A percentile compares a stretch with the other conserved stretches of the same genome.
These are phyloP conservation scores for Alliaria petiolata DNA, from an alignment of 345 rosid species.

Conservation along the genomic window DNA sequence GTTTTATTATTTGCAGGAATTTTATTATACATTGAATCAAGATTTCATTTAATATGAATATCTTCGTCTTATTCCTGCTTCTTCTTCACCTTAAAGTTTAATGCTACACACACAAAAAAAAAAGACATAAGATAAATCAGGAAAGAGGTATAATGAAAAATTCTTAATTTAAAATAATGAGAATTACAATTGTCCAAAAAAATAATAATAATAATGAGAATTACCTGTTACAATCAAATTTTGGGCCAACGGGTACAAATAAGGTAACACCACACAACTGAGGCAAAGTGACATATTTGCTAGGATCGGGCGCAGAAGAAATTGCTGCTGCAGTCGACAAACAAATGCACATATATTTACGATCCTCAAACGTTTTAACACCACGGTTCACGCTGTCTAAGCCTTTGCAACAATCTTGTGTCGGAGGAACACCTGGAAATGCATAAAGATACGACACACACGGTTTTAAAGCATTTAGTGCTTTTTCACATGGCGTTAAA, in stretches of 20 bases:
- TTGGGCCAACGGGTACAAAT: conserved; percentile 1
- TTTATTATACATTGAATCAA: neutral
- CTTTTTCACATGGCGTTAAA: neutral
- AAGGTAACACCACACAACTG: neutral
- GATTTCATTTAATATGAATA: neutral
- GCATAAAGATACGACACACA: neutral
- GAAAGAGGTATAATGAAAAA: neutral
- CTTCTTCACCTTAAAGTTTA: neutral
- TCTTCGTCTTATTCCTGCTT: neutral
- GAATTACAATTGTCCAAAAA: no score
- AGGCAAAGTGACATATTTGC: neutral
- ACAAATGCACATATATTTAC: neutral
- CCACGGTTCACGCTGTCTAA: neutral
- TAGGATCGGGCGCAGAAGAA: neutral
- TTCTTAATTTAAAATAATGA: no score
- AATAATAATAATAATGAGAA: no score
- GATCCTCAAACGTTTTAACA: neutral
- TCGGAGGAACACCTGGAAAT: neutral
- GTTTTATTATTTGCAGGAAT: neutral
- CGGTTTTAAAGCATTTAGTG: neutral
- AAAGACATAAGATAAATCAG: neutral
- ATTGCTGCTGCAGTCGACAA: neutral
- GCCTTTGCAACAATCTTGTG: neutral
- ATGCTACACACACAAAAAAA: neutral
- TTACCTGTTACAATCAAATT: neutral